Conservation (phyloP, 2,329 filamentous ascomycete species). For the Tolypocladium tundrense region DNA sequence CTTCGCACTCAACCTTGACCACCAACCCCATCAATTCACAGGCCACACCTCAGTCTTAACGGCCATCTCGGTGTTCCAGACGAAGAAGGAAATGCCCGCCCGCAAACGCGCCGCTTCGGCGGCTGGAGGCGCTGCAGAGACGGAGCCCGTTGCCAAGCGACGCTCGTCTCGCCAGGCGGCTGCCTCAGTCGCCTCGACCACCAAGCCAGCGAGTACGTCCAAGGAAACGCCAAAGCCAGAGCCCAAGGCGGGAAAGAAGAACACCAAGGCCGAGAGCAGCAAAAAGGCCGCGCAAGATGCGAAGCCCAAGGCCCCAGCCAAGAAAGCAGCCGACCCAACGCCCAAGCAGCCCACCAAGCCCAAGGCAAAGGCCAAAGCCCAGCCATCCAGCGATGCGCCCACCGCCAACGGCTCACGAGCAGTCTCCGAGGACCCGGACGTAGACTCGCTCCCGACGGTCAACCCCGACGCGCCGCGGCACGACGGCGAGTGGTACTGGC, state of each 20-base stretch:
- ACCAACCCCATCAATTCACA: not conserved
- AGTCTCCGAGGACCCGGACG: conserved; percentile 17
- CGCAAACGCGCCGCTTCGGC: not conserved
- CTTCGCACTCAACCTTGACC: not conserved
- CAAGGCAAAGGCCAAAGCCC: not conserved
- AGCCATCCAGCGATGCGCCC: not conserved
- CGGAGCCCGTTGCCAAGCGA: conserved; percentile 14
- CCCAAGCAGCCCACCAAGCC: not conserved
- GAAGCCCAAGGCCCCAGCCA: not conserved
- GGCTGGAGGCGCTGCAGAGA: conserved; percentile 1
- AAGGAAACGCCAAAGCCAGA: not conserved
- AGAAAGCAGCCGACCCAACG: not conserved
- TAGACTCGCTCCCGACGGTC: conserved; percentile 21
- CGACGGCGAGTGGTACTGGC: conserved; percentile 52
- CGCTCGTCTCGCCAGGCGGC: conserved; percentile 16
- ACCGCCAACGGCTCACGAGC: not conserved
- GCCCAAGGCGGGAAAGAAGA: not conserved
- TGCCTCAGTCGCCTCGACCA: conserved; percentile 1
- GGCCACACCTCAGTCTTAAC: not conserved
- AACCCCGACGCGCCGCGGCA: conserved; percentile 29
- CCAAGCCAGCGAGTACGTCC: not conserved
- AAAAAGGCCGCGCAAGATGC: not conserved
- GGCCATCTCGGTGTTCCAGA: rapidly evolving
- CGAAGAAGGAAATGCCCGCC: not conserved
- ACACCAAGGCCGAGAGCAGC: not conserved